A percentile compares a stretch with the other conserved stretches of the same genome.
Conservation (phyloP, 2,329 filamentous ascomycete genomes). For the Trichoderma polysporum region DNA sequence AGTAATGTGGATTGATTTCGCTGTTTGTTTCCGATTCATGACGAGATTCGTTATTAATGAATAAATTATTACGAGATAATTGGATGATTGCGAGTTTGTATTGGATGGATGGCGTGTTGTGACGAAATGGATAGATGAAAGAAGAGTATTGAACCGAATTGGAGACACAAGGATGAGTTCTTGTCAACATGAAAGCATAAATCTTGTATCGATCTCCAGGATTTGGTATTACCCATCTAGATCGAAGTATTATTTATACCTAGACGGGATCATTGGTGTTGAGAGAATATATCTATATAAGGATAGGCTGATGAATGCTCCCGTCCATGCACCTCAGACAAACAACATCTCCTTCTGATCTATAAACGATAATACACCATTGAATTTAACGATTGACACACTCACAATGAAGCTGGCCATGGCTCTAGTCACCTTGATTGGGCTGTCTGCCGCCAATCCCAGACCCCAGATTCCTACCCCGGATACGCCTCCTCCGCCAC, state of each 20-base stretch:
- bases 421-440: constrained; percentile 26
- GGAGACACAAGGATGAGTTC: background rate
- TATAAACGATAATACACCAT: background rate
- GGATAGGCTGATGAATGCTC: background rate
- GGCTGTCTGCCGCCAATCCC: constrained; percentile 30
- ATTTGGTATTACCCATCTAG: background rate
- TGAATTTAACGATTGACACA: background rate
- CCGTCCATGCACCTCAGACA: background rate
- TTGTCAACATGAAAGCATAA: background rate
- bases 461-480: constrained; percentile 26
- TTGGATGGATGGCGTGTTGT: background rate
- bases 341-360: background rate
- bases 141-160: background rate
- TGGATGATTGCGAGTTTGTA: background rate
- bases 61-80: background rate
- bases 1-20: background rate
- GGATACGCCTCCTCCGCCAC: constrained; percentile 27
- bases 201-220: background rate
- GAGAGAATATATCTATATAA: background rate
- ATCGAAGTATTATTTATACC: background rate
- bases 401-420: constrained; percentile 31
- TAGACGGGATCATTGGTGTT: background rate
- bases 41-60: background rate
- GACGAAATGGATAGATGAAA: background rate
- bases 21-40: background rate